Evolutionary conservation across 306 rosid species (phyloP).

Genomic region (Ochetophila trinervis): DNA sequence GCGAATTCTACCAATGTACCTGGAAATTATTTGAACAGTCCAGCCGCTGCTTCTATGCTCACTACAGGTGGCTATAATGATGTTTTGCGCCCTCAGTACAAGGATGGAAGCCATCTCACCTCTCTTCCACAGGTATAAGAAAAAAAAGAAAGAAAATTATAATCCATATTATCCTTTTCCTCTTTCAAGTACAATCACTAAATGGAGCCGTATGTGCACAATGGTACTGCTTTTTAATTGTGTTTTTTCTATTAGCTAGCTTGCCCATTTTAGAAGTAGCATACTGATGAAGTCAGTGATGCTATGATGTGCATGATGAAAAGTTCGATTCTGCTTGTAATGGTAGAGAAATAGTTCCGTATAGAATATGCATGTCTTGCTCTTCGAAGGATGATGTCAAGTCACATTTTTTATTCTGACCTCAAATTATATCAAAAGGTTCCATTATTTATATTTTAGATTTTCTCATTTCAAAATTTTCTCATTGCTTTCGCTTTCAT

Average conservation of each 20-base stretch:
- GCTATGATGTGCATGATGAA: too few species aligned
- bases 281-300: too few species aligned
- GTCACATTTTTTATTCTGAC: too few species aligned
- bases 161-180: background rate
- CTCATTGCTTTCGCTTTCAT: background rate
- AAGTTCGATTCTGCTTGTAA: too few species aligned
- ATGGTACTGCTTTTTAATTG: too few species aligned
- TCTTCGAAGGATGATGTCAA: too few species aligned
- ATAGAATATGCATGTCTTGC: too few species aligned
- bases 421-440: too few species aligned
- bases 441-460: too few species aligned
- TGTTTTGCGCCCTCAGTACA: conserved; percentile 38
- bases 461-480: background rate
- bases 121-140: conserved; percentile 45
- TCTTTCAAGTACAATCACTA: background rate
- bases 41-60: conserved; percentile 31
- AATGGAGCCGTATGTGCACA: background rate
- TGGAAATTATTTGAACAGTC: conserved; percentile 32
- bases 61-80: conserved; percentile 35
- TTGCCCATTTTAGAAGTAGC: background rate
- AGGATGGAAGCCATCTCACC: conserved; percentile 32
- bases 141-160: background rate
- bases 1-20: conserved; percentile 35
- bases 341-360: too few species aligned
- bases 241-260: too few species aligned